Base-by-base conservation (phyloP, 129 eudicot species). In the Sambucus nigra region DNA sequence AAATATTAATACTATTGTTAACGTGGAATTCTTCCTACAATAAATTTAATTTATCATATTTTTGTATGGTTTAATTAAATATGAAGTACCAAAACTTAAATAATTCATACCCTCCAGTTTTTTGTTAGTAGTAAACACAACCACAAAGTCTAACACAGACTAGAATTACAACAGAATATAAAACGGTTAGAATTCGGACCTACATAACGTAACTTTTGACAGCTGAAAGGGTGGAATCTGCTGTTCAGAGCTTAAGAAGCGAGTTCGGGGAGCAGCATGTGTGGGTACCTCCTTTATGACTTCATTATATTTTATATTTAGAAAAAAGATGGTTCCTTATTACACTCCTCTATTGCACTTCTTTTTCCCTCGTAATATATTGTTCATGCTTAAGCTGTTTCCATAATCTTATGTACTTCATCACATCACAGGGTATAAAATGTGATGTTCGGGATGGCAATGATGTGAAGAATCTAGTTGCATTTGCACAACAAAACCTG, bases 181-280 rank as follows among this genome's bases (percentile, higher is more conserved):
- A 51, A 13, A 51, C 19, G 16, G 15, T 24, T 16, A 4, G 3
- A 51, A 6, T 18, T 1, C 20, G n/a, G 31, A 26, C 39, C 45
- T 32, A 14, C 42, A 49, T 28, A 33, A 49, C 3, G 14, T 22
- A 25, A 64, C 21, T 40, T 47, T 66, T 32, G 52, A 60, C 84
- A 91, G 98, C 65, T 67, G 98, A 91, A 74, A 65, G 94, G 25
- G 98, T 91, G 29, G 84, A 81, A 57, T 69, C 86, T 53, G 95
- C 94, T 63, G 53, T 86, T 41, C 73, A 76, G 54, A 76, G 73
- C 45, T 67, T 91, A 53, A 59, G 62, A 67, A 60, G 47, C 24
- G 94, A 91, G 65, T 59, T 73, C 35, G 98, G 98, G 73, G 77
- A 71, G 73, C 98, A 68, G 77, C 95, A 63, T 82, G 98, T 91